A percentile compares a stretch with the other conserved stretches of the same genome.
Conservation (phyloP, 129 eudicot species). For the Artemisia tridentata region DNA sequence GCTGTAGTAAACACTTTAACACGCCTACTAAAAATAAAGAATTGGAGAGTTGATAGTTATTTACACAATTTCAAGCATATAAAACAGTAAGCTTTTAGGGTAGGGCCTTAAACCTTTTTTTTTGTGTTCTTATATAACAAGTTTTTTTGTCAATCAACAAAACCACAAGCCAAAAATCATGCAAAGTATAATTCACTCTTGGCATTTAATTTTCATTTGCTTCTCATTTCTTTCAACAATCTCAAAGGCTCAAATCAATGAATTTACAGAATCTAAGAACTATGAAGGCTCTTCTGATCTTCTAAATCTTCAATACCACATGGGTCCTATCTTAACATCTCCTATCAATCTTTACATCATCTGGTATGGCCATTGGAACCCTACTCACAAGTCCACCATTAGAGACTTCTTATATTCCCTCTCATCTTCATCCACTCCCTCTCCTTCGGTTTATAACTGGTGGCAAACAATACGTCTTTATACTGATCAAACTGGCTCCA, state of each 20-base stretch:
- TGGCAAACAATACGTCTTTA: conserved; percentile 50
- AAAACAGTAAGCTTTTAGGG: not conserved
- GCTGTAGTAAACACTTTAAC: no score
- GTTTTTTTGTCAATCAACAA: conserved; percentile 5
- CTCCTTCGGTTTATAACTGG: conserved; percentile 59
- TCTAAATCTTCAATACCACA: conserved; percentile 56
- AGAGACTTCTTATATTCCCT: conserved; percentile 51
- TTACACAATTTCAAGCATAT: not conserved
- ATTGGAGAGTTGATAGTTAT: no score
- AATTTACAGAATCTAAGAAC: conserved; percentile 37
- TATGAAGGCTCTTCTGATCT: conserved; percentile 62
- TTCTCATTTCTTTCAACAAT: conserved; percentile 25
- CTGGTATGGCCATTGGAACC: conserved; percentile 69
- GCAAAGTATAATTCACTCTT: conserved; percentile 20
- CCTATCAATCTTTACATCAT: conserved; percentile 57
- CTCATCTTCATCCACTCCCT: conserved; percentile 41
- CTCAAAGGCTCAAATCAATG: conserved; percentile 34
- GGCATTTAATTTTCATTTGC: conserved; percentile 23
- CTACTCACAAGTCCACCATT: conserved; percentile 47
- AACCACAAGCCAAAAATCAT: conserved; percentile 19
- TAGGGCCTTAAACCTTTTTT: not conserved
- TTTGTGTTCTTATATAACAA: conserved; percentile 20
- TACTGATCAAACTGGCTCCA: conserved; percentile 57
- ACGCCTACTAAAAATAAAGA: no score
- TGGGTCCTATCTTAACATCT: conserved; percentile 66